Conservation (phyloP, 2,329 filamentous ascomycete species). For the Calonectria hongkongensis region DNA sequence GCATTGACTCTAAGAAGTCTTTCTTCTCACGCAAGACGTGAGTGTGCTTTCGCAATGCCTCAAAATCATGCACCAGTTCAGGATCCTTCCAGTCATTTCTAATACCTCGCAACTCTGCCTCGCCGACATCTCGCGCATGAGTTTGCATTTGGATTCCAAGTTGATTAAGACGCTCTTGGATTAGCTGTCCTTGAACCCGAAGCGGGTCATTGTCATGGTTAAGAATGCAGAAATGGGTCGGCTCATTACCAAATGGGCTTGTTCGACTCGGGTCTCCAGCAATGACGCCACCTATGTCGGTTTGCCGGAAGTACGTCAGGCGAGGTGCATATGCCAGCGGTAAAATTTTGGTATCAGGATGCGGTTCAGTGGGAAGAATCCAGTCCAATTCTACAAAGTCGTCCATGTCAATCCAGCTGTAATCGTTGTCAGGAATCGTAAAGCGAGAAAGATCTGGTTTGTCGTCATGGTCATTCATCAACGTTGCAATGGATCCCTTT, state of each 20-base stretch:
- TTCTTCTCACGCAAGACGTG: slow-evolving; percentile 75
- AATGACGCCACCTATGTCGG: slow-evolving; percentile 89
- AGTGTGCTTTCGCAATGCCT: slow-evolving; percentile 75
- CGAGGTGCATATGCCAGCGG: slow-evolving; percentile 95
- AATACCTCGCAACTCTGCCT: slow-evolving; percentile 82
- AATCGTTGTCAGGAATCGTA: slow-evolving; percentile 95
- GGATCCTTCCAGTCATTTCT: slow-evolving; percentile 70
- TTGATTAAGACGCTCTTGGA: slow-evolving; percentile 86
- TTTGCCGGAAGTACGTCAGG: slow-evolving; percentile 97
- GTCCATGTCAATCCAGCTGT: slow-evolving; percentile 99
- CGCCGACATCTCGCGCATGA: slow-evolving; percentile 83
- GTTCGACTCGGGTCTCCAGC: slow-evolving; percentile 87
- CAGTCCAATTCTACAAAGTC: slow-evolving; percentile 99
- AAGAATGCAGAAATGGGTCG: slow-evolving; percentile 97
- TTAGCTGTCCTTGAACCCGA: slow-evolving; percentile 89
- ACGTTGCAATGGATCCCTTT: slow-evolving; percentile 70
- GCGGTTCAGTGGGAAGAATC: slow-evolving; percentile 92
- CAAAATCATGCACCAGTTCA: slow-evolving; percentile 74
- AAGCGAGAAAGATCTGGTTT: slow-evolving; percentile 88
- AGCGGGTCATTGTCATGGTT: slow-evolving; percentile 92
- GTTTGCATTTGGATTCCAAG: slow-evolving; percentile 85
- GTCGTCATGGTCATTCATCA: slow-evolving; percentile 73
- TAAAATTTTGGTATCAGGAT: slow-evolving; percentile 94
- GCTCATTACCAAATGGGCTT: slow-evolving; percentile 94
- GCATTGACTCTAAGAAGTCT: slow-evolving; percentile 75